A percentile compares a stretch with the other conserved stretches of the same genome.
phyloP scores from a whole-genome alignment of 2,329 filamentous ascomycete species.

The Ophiostoma angusticollis region DNA sequence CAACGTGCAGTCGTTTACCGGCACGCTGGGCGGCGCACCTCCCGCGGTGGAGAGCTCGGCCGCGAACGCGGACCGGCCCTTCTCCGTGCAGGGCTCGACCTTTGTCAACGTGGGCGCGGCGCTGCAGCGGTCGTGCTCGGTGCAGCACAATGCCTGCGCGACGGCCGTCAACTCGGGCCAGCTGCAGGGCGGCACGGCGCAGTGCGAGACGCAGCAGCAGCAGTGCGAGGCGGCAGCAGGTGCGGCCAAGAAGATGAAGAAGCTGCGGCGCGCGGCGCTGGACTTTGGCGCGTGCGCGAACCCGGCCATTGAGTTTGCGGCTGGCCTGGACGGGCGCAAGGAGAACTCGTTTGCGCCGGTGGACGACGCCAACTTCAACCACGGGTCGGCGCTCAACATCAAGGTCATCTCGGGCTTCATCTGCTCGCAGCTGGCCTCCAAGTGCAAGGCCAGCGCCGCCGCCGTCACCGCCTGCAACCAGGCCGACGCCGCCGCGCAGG shows the following conservation, averaged over 20 bases:
- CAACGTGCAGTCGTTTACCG: conserved; percentile 35
- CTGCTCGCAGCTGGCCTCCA: conserved; percentile 23
- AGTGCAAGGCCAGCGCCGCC: conserved; percentile 22
- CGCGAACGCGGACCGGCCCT: conserved; percentile 26
- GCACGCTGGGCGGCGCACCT: conserved; percentile 27
- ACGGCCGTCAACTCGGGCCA: conserved; percentile 33
- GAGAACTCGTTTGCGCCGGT: conserved; percentile 28
- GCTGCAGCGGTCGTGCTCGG: conserved; percentile 34
- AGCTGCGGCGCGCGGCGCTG: conserved; percentile 17
- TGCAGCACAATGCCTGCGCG: conserved; percentile 38
- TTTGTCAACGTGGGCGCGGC: conserved; percentile 37
- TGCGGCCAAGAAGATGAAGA: conserved; percentile 17
- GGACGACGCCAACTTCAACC: conserved; percentile 32
- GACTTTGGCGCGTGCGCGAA: conserved; percentile 35
- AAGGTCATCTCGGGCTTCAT: conserved; percentile 26
- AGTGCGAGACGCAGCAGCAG: conserved; percentile 31
- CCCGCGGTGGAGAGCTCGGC: conserved; percentile 28
- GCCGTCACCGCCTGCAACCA: conserved; percentile 22
- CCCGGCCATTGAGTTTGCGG: conserved; percentile 36
- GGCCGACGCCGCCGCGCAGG: conserved; percentile 21
- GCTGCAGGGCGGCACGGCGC: conserved; percentile 23
- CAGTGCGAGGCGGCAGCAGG: conserved; percentile 21
- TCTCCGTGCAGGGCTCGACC: conserved; percentile 40
- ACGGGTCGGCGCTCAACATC: conserved; percentile 33
- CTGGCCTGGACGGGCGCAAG: conserved; percentile 34